Base-by-base conservation (phyloP, 2,329 filamentous ascomycete species). In the Arachnomyces sp. region DNA sequence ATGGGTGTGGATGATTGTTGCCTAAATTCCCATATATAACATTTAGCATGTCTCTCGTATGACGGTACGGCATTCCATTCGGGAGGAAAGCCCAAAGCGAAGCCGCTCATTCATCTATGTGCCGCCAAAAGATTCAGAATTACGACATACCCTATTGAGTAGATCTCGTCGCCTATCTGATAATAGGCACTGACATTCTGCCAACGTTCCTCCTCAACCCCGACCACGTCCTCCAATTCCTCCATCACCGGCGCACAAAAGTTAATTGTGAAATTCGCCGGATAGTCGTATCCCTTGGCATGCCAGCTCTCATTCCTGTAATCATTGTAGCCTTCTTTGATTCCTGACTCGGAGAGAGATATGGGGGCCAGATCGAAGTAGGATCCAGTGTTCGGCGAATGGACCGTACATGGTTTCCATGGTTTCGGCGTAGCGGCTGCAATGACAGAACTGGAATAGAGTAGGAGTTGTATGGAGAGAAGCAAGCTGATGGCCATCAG, bases 321-420 rank as follows among this genome's bases (percentile, higher is more conserved):
- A 42, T 60, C 59, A 42, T 60, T 62, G 38, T 56, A 52, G 34
- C 61, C 59, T 38, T 67, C 59, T 40, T 65, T 62, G 31, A 52
- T 34, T 39, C 59, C 56, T 9, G 74, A 71, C 28, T 71, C 69
- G 29, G 62, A 63, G 38, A 79, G 59, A 21, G 70, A 71, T 47
- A 82, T 69, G 6, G 72, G 65, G 49, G 71, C 78, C 18, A 82
- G 66, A 53, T 82, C 78, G 62, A 79, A 82, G 65, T 78, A 82
- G 40, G 74, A 66, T 42, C 77, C 76, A 9, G 70, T 74, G n/a
- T 68, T 71, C 3, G 77, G 73, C 16, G 77, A 80, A 46, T 73
- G 70, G 42, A 77, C 73, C n/a, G 78, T 78, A 56, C 78, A 82
- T 46, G 77, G 73, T 40, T 71, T 68, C 33, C 65, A 57, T n/a